Evolutionary conservation across 768 basidiomycete species (phyloP).

Genomic region (Phanerodontia chrysosporium): DNA sequence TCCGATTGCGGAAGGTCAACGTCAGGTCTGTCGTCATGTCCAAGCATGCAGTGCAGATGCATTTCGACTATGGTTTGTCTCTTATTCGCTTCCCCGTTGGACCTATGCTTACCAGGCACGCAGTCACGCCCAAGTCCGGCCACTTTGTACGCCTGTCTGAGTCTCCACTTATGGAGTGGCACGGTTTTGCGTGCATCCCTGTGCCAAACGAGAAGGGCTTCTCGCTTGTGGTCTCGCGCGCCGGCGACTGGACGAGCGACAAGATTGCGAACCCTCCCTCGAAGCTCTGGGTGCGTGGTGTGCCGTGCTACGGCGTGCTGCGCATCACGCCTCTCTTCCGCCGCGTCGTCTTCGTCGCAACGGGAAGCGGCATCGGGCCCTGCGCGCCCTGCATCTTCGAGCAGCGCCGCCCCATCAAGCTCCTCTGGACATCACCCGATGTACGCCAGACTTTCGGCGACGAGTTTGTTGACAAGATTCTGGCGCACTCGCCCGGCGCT

Average conservation of each 20-base stretch:
- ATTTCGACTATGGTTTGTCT: conserved; percentile 52
- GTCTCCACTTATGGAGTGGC: conserved; percentile 53
- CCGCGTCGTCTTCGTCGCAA: conserved; percentile 53
- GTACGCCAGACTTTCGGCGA: conserved; percentile 60
- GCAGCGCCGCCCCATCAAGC: conserved; percentile 44
- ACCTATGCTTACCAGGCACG: conserved; percentile 16
- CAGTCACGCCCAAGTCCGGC: conserved; percentile 30
- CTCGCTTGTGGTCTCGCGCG: conserved; percentile 52
- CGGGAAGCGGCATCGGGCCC: conserved; percentile 58
- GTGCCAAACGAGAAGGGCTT: conserved; percentile 35
- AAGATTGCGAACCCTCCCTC: conserved; percentile 49
- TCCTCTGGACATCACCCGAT: conserved; percentile 62
- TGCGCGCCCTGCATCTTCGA: conserved; percentile 53
- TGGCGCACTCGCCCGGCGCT: conserved; percentile 50
- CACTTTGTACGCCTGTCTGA: conserved; percentile 35
- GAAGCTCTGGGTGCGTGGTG: conserved; percentile 54
- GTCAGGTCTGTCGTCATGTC: conserved; percentile 51
- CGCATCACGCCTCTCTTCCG: conserved; percentile 53
- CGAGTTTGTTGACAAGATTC: conserved; percentile 51
- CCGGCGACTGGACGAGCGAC: conserved; percentile 58
- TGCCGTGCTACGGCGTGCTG: conserved; percentile 52
- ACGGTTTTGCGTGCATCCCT: conserved; percentile 52
- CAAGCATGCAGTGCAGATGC: conserved; percentile 51
- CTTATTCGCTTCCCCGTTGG: not conserved
- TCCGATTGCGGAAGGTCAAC: conserved; percentile 51